Conservation (phyloP, 106 monocot species). For the Dendrobium nobile region DNA sequence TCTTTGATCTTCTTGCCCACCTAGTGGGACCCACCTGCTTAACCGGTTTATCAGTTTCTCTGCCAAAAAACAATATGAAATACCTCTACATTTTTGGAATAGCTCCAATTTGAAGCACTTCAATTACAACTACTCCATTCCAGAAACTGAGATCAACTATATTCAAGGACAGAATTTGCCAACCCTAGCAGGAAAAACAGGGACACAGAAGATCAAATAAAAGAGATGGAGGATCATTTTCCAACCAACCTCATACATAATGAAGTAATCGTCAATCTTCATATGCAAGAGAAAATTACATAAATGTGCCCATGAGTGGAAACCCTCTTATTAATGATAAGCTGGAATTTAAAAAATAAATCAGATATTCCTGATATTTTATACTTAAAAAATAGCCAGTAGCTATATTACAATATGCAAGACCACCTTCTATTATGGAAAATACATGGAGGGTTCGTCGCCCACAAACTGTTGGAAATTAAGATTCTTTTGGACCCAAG, state of each 20-base stretch:
- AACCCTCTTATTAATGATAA: too few relatives aligned
- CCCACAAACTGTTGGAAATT: neutral
- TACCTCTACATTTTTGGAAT: neutral
- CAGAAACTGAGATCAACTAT: too few relatives aligned
- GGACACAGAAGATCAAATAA: neutral
- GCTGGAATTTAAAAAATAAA: too few relatives aligned
- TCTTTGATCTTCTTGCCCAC: too few relatives aligned
- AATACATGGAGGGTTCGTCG: neutral
- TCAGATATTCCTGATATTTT: neutral
- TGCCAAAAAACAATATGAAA: neutral
- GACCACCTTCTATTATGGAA: neutral
- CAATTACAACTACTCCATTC: neutral
- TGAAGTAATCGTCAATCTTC: too few relatives aligned
- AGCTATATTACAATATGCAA: neutral
- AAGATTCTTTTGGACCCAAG: neutral
- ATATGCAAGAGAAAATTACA: too few relatives aligned
- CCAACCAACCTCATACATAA: too few relatives aligned
- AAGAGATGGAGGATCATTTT: neutral
- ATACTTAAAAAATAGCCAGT: neutral
- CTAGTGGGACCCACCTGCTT: too few relatives aligned
- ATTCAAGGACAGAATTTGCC: too few relatives aligned
- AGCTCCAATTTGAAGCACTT: neutral
- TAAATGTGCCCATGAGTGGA: too few relatives aligned
- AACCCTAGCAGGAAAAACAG: too few relatives aligned
- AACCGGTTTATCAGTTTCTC: too few relatives aligned